phyloP scores from a whole-genome alignment of 306 rosid species.

The Neltuma alba region DNA sequence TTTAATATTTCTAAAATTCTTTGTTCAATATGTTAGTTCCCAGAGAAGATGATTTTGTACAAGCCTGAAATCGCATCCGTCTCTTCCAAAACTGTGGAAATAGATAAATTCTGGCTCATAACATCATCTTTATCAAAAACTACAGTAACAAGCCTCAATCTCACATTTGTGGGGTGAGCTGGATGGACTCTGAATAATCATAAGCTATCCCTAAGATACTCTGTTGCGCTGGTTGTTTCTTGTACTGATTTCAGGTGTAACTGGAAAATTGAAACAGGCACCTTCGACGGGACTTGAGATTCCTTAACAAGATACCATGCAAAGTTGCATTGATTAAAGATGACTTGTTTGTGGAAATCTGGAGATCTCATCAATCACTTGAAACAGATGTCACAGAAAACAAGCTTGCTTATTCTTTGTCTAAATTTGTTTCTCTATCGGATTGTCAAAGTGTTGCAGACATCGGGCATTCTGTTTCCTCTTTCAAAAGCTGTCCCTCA shows the following conservation, averaged over 20 bases:
- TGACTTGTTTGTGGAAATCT: conserved; percentile 38
- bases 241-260: background rate
- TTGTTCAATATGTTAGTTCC: background rate
- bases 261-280: conserved; percentile 47
- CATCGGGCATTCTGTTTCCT: conserved; percentile 29
- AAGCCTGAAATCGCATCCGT: background rate
- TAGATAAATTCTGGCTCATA: background rate
- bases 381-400: conserved; percentile 40
- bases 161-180: background rate
- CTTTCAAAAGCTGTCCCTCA: conserved; percentile 24
- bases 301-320: conserved; percentile 51
- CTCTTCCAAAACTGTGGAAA: background rate
- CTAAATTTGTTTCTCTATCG: conserved; percentile 45
- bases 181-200: background rate
- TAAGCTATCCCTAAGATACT: background rate
- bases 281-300: conserved; percentile 51
- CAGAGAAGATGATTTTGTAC: background rate
- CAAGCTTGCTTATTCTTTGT: conserved; percentile 39
- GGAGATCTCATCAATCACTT: conserved; percentile 32
- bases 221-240: background rate
- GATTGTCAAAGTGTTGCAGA: conserved; percentile 22
- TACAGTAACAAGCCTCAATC: background rate
- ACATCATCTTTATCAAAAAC: background rate
- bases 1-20: background rate
- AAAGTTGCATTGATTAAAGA: conserved; percentile 55